Evolutionary conservation across 2,329 filamentous ascomycete genomes (phyloP), one percentile per base, ranked within the genome.

Genomic region (Macrophomina phaseolina): DNA sequence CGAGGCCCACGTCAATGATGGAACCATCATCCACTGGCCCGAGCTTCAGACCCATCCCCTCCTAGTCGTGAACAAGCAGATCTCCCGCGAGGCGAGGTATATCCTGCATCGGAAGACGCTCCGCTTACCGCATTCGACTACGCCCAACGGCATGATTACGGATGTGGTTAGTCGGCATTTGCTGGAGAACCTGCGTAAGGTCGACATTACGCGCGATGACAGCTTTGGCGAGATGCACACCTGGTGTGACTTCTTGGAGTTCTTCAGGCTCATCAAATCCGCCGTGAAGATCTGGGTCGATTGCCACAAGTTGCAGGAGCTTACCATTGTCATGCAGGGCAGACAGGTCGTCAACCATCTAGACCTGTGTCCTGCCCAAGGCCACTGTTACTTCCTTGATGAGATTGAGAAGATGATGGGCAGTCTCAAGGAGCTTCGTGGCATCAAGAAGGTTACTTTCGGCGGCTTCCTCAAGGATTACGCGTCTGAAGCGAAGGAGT

Each of bases 161-260:
- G 51, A 64, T 40, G 32, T 67, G 58, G 46, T 53, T 30, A 55
- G 58, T 9, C 34, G 16, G 34, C 23, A 16, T 2, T 12, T 67
- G 28, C 49, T 67, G 32, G 48, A 56, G 49, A 67, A 64, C 36
- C 11, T 67, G 58, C 56, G 45, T 30, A 55, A 64, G 45, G 60
- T 67, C 49, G 49, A 63, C 49, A 40, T 67, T 12, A 63, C 65
- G 36, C 58, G 65, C 42, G 56, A 63, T 23, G 28, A 53, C n/a
- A 56, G 58, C 48, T 53, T 51, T 34, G 65, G 51, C 49, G 65
- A 67, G 40, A 56, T 60, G 42, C 64, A 66, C 28, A 51, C 48
- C 18, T 66, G 64, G 64, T 66, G 64, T 34, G 64, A 66, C 46
- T 40, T 66, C 23, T 42, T 66, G 42, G 64, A 66, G 38, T 66